Base-by-base conservation (phyloP, 2,329 filamentous ascomycete species). In the Exophiala spinifera region DNA sequence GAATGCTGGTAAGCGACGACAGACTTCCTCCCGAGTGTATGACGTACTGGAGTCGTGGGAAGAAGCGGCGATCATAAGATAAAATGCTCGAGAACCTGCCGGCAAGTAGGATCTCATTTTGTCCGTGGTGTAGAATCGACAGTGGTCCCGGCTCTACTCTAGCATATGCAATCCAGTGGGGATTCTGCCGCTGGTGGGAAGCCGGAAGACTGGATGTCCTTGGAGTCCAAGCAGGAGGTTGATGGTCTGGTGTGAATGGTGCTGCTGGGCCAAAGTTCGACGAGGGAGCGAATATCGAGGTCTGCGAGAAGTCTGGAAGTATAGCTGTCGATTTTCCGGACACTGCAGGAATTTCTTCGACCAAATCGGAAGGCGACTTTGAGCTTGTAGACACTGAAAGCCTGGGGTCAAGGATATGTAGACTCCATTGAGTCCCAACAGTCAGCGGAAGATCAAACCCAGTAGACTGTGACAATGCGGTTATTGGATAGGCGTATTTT, bases 21-120 rank as follows among this genome's bases (percentile, higher is more conserved):
- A 96, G 79, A 4, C 87, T 79, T 0, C 88, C 89, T 1, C 91
- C 91, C 0, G 90, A 95, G 70, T 95, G 85, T 8, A 96, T 85
- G 0, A 89, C 89, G 4, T 84, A 86, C 56, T 84, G 81, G 6
- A 96, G 80, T 14, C 82, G 81, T 0, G 90, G 89, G 65, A 96
- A 95, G 70, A 83, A 89, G 42, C 92, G 86, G 3, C 91, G 83
- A 67, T 96, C 91, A 71, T 96, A 97, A 66, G 90, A 87, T 3
- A 96, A 76, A 53, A 96, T 89, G 64, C 85, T 91, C 3, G 91
- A 88, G 67, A 96, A 96, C 14, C 92, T 83, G 0, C 92, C 92
- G 3, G 87, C 89, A 33, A 96, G 84, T 74, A 91, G 92, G 37
- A 97, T 94, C 25, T 94, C 87, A 46, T 89, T 87, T 7, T 74